A percentile compares a stretch with the other conserved stretches of the same genome.
phyloP scores from a whole-genome alignment of 768 basidiomycete genomes.

The Clitopilus hobsonii region DNA sequence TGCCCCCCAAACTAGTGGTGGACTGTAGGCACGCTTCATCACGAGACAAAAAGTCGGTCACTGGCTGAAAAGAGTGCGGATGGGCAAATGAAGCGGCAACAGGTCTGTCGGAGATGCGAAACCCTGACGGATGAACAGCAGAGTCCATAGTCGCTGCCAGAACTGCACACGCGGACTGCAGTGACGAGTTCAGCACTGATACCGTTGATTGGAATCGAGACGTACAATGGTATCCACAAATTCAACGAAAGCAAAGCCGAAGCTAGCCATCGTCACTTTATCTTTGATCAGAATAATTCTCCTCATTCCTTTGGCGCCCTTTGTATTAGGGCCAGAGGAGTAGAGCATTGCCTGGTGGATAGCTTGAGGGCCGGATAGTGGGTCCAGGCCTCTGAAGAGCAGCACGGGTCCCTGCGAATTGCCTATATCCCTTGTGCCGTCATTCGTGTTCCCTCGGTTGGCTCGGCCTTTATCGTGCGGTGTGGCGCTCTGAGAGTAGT shows the following conservation, averaged over 20 bases:
- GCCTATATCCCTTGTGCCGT: conserved; percentile 95
- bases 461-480: conserved; percentile 62
- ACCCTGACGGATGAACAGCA: conserved; percentile 86
- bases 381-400: conserved; percentile 87
- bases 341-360: conserved; percentile 79
- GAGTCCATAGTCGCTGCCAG: conserved; percentile 86
- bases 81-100: conserved; percentile 93
- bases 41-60: conserved; percentile 66
- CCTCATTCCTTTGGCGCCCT: conserved; percentile 83
- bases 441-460: conserved; percentile 69
- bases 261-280: conserved; percentile 80
- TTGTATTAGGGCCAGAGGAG: conserved; percentile 72
- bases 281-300: conserved; percentile 89
- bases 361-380: conserved; percentile 81
- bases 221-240: conserved; percentile 79
- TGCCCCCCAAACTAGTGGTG: conserved; percentile 64
- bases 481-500: conserved; percentile 85
- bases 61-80: conserved; percentile 82
- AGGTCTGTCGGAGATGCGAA: conserved; percentile 84
- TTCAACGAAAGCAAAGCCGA: conserved; percentile 94
- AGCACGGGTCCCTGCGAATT: conserved; percentile 78
- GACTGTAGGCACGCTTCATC: conserved; percentile 76
- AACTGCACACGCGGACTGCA: conserved; percentile 75
- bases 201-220: neutral
- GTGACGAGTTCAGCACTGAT: conserved; percentile 6